A percentile compares a stretch with the other conserved stretches of the same genome.
Evolutionary conservation across 305 asterid genomes (phyloP).

Genomic region (Fraxinus platypoda): DNA sequence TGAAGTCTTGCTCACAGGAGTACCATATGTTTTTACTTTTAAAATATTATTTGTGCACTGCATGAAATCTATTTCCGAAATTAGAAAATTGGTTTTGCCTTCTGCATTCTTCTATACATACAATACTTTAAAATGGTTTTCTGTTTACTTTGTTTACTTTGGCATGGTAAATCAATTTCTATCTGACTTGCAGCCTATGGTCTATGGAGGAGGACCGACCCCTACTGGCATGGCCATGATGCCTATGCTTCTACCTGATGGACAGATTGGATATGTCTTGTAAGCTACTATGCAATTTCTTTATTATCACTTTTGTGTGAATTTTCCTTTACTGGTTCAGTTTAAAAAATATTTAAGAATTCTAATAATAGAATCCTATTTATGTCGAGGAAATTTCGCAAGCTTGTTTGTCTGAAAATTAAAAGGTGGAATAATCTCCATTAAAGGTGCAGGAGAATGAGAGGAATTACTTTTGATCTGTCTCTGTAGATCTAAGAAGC

Average conservation of each 20-base stretch:
- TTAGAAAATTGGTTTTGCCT: neutral
- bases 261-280: conserved; percentile 61
- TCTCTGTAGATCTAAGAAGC: neutral
- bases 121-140: neutral
- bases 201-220: conserved; percentile 41
- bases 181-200: conserved; percentile 26
- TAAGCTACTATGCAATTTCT: conserved; percentile 27
- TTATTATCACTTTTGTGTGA: neutral
- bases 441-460: neutral
- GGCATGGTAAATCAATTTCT: neutral
- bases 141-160: neutral
- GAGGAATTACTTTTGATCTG: neutral
- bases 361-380: neutral
- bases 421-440: neutral
- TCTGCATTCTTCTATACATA: neutral
- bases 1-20: neutral
- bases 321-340: neutral
- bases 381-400: neutral
- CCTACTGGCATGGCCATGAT: conserved; percentile 53
- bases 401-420: neutral
- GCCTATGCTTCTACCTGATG: conserved; percentile 60
- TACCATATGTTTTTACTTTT: neutral
- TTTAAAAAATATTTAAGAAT: neutral
- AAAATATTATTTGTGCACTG: neutral
- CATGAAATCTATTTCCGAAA: neutral